Evolutionary conservation across 2,329 filamentous ascomycete genomes (phyloP), one percentile per base, ranked within the genome.

Genomic region (Dothistroma pini): DNA sequence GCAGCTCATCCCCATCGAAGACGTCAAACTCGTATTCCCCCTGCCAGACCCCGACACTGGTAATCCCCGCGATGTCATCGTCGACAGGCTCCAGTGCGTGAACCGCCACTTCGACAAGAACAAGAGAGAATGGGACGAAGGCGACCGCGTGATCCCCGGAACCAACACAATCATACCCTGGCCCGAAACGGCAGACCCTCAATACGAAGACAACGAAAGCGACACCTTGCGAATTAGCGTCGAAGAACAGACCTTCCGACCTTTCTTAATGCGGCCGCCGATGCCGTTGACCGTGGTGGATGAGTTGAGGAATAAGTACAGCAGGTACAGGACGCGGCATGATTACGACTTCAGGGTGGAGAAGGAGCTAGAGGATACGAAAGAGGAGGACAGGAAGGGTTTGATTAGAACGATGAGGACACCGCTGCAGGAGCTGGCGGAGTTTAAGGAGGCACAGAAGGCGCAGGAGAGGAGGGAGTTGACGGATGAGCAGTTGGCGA

Each of bases 291-390:
- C 77, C n/a, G 84, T 97, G 41, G 83, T 96, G 66, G 87, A 96
- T 74, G 93, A 97, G 80, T 81, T 97, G 72, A 84, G 92, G 72
- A 89, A 89, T 80, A 89, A 87, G 74, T 96, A 88, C 82, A 90
- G 88, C 68, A 86, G 84, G 70, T 95, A 93, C 85, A 83, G 92
- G 71, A 91, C 87, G 57, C 83, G 90, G 53, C 91, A 96, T 78
- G 89, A 92, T 65, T 79, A 84, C 51, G 89, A 88, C 74, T 96
- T 89, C 73, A 75, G 93, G 56, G 80, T 80, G 66, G 78, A 80
- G 76, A 88, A 87, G 80, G 80, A 85, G 74, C 77, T 80, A 61
- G 83, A 88, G 73, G 87, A 84, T 62, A 75, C 76, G 53, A 77
- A 76, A 68, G 74, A 78, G 65, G 77, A 77, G 71, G 74, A 76